Percentiles rank a stretch among this genome's conserved stretches.
Evolutionary conservation across 73 alveolate genomes (phyloP).

Genomic region (Paramecium sexaurelia): DNA sequence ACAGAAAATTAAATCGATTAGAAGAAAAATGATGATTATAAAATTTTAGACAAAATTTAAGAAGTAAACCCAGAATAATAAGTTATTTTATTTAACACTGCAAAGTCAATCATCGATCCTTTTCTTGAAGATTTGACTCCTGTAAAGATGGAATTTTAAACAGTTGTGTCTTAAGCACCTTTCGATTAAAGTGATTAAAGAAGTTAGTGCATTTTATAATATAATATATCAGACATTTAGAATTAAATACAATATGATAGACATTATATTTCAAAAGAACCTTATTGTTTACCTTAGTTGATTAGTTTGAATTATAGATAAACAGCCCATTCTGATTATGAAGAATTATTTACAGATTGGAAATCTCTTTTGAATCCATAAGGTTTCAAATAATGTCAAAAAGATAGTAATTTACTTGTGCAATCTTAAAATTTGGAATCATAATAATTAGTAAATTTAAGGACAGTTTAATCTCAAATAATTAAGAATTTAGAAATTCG

Average conservation of each 20-base stretch:
- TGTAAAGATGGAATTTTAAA: slow-evolving; percentile 27
- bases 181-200: slow-evolving; percentile 14
- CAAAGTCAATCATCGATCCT: neutral
- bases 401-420: neutral
- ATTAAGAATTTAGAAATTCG: neutral
- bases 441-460: neutral
- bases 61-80: neutral
- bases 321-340: neutral
- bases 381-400: neutral
- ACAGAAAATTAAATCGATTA: neutral
- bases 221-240: neutral
- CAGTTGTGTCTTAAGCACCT: neutral
- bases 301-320: neutral
- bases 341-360: slow-evolving; percentile 4
- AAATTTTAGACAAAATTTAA: neutral
- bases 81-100: neutral
- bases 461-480: neutral
- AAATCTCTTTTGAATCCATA: neutral
- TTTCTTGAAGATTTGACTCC: neutral
- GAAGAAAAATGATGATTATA: neutral
- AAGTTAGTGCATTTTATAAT: slow-evolving; percentile 32
- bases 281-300: neutral
- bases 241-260: neutral
- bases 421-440: neutral
- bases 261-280: neutral